Evolutionary conservation across 768 basidiomycete species (phyloP), one percentile per base, ranked within the genome.

Genomic region (Tremella mesenterica): DNA sequence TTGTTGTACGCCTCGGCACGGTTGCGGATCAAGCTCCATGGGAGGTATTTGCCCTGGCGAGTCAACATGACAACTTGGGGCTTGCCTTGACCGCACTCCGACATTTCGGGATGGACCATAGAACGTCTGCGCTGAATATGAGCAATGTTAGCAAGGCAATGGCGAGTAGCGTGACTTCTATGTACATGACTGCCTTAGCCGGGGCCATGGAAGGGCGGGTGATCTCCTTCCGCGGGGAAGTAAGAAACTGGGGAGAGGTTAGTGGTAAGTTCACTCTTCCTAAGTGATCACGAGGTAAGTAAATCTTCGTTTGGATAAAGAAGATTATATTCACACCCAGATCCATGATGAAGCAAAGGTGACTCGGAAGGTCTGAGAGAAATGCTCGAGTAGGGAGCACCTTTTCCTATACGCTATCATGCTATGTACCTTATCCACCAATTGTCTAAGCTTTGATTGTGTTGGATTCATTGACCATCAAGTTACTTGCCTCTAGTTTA

Each of bases 11-110:
- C 33, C 31, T 57, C 25, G 43, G 41, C 44, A 33, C 44, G 8
- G 13, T 16, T 31, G 39, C 49, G 20, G 45, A 52, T 26, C 48
- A 48, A 27, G 46, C 52, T 28, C 44, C 56, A 6, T 57, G 56
- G 56, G 44, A 44, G 3, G 27, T 57, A 12, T 57, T 57, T 26
- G 44, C 39, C 38, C 45, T 53, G n/a, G 56, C 56, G n/a, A 46
- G 43, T n/a, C 56, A 57, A 28, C 23, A 30, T 7, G 30, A 44
- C 38, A 52, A 47, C 33, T 13, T 53, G 39, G 45, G 39, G 5
- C 56, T 57, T 25, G 56, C 56, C 36, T 47, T 47, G 34, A 39
- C 51, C 5, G 56, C 56, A 23, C 45, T 57, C 10, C 16, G 18
- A 12, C 41, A 28, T 14, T 44, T 56, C 41, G 48, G 28, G 43